Base-by-base conservation (phyloP, 345 rosid species). In the Conringia planisiliqua region DNA sequence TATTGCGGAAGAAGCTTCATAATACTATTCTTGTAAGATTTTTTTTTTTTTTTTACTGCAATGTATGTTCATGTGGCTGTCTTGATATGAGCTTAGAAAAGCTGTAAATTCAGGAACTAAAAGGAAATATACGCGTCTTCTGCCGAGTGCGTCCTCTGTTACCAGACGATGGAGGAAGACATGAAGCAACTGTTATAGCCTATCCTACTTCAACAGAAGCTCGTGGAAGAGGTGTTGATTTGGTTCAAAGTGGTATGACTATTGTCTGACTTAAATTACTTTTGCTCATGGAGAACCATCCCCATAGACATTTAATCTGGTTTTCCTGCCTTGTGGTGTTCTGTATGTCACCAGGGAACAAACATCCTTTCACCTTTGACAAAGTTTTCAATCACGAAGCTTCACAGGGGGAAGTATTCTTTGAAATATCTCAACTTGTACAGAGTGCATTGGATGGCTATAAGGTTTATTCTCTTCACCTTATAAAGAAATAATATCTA, bases 371-470 rank as follows among this genome's bases (percentile, higher is more conserved):
- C 84, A 86, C 88, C 7, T 93, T 90, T 78, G 98, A 93, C 77
- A 93, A 93, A 73, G 98, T 93, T 50, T 93, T 93, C 51, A 70
- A 67, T 56, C 97, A 86, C 12, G 97, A 85, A 54, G 90, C 96
- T 60, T 85, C 92, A 13, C 98, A 90, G 60, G 83, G 86, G 68
- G 92, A 88, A 73, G 92, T 93, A 3, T 93, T 93, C 78, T 83
- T 84, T 12, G 97, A 93, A 82, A 88, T 93, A 71, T 90, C 98
- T 11, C 98, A 93, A 79, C 73, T 93, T 61, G 89, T 90, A 42
- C 97, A 93, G 66, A 93, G 98, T 62, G 98, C 98, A 14, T 89
- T 93, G 42, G 98, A 90, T 69, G 98, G 38, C 9, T 35, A 92
- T 52, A 92, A 92, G 96, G 96, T 90, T 48, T 40, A 16, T 50